Base-by-base conservation (phyloP, 1,284 basidiomycete genomes). In the Volvariella volvacea region DNA sequence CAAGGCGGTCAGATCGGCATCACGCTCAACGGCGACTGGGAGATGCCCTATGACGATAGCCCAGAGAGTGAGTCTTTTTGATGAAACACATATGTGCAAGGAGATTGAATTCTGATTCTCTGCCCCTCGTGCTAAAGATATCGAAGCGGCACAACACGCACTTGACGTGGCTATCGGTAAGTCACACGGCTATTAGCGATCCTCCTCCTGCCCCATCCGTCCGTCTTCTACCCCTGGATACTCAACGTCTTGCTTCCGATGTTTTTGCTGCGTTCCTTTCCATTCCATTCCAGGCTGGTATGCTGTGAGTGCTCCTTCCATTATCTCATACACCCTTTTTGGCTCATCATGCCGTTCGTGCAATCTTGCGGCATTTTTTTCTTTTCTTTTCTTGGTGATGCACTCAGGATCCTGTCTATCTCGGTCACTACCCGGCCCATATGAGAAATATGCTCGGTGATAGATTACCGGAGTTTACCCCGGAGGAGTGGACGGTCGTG, bases 21-120 rank as follows among this genome's bases (percentile, higher is more conserved):
- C 59, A 88, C 85, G 0, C 67, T 89, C 41, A 89, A 88, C 55
- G 84, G 85, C 7, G 84, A 88, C 59, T 88, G 83, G 83, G 71
- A 77, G 31, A 76, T 83, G 59, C 85, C 86, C 9, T 88, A 77
- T 50, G 83, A 88, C 52, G 70, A 83, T 51, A 71, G 60, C 25
- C 77, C 75, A 3, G 78, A 81, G 56, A 87, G 84, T 86, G 53
- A 54, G 60, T 51, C 19, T 73, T 61, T 4, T 21, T 40, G 15
- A 15, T 10, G 39, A 21, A n/a, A 8, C 25, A 28, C 12, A 6
- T 28, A 28, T 28, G 6, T 28, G 19, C 7, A 15, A 40, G 19
- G 7, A 4, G n/a, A 14, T 31, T 19, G 16, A n/a, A 21, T 40
- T 38, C 22, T 38, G 20, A 37, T 43, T 21, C n/a, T n/a, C n/a